These are phyloP conservation scores for Nepenthes alata DNA, from an alignment of 179 eudicot species.

Conservation along the genomic window DNA sequence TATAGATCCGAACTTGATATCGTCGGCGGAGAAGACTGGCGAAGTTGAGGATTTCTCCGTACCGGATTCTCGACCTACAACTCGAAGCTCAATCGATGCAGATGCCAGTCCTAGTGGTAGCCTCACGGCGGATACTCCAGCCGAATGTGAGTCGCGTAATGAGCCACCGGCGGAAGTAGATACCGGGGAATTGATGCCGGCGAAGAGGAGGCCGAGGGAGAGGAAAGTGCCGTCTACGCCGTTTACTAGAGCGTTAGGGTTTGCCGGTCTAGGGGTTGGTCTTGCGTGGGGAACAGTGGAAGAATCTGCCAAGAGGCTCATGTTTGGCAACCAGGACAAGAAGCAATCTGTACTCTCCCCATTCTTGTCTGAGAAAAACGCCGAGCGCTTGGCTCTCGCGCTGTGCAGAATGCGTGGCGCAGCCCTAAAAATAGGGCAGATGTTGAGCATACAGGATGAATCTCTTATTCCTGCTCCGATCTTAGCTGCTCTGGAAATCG, in stretches of 20 bases:
- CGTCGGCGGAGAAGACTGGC: background rate
- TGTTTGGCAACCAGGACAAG: conserved; percentile 44
- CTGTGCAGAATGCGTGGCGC: conserved; percentile 99
- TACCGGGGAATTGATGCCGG: background rate
- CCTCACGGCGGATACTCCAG: background rate
- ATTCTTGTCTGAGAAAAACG: conserved; percentile 70
- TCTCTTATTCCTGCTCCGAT: conserved; percentile 90
- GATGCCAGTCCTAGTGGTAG: background rate
- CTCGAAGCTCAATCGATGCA: background rate
- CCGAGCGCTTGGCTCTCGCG: conserved; percentile 90
- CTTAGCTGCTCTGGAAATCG: conserved; percentile 89
- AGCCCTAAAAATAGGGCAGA: conserved; percentile 91
- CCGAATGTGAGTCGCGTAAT: background rate
- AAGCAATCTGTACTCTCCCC: conserved; percentile 55
- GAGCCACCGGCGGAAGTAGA: background rate
- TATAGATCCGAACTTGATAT: too few species aligned
- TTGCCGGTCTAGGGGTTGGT: conserved; percentile 96
- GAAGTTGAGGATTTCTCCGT: background rate
- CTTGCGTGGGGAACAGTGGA: conserved; percentile 97
- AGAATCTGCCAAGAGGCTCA: conserved; percentile 76
- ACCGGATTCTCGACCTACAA: background rate
- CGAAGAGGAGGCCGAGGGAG: conserved; percentile 55
- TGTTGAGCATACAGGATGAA: conserved; percentile 98
- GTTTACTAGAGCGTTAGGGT: conserved; percentile 85
- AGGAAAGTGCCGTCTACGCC: conserved; percentile 82